Evolutionary conservation across 495 filamentous ascomycete genomes (phyloP).

Genomic region (Aspergillus wentii): DNA sequence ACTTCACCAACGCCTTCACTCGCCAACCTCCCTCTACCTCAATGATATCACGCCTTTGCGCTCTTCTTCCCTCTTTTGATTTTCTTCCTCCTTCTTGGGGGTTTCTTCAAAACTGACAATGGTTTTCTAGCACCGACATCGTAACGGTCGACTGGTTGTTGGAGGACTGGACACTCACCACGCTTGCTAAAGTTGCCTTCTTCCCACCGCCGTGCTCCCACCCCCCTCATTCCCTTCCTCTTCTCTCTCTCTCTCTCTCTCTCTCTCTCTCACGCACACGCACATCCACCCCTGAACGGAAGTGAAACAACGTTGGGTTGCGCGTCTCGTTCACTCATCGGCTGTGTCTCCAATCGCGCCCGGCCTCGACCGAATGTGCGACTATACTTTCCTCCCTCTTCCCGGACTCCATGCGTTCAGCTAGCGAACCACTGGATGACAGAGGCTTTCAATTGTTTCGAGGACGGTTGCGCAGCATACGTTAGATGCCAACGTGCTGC

Average conservation of each 20-base stretch:
- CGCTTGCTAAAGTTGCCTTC: too few species aligned
- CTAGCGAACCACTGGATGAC: conserved; percentile 32
- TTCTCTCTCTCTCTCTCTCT: conserved; percentile 3
- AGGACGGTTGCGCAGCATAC: conserved; percentile 29
- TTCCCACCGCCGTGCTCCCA: too few species aligned
- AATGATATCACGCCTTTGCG: background rate
- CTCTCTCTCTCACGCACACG: too few species aligned
- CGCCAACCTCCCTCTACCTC: background rate
- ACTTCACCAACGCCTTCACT: background rate
- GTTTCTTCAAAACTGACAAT: background rate
- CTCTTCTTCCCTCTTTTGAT: background rate
- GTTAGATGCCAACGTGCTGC: conserved; percentile 18
- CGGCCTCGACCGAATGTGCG: conserved; percentile 33
- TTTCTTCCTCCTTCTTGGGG: background rate
- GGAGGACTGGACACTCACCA: too few species aligned
- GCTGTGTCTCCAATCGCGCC: conserved; percentile 22
- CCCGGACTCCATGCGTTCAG: conserved; percentile 44
- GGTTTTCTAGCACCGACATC: conserved; percentile 2
- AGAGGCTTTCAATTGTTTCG: conserved; percentile 32
- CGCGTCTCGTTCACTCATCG: conserved; percentile 19
- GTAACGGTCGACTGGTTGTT: background rate
- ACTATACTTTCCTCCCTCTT: conserved; percentile 17
- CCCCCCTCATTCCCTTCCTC: background rate
- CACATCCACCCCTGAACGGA: conserved; percentile 7
- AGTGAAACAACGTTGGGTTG: conserved; percentile 7